Evolutionary conservation across 2,329 filamentous ascomycete genomes (phyloP), one percentile per base, ranked within the genome.

Genomic region (Mycosphaerella sp.): DNA sequence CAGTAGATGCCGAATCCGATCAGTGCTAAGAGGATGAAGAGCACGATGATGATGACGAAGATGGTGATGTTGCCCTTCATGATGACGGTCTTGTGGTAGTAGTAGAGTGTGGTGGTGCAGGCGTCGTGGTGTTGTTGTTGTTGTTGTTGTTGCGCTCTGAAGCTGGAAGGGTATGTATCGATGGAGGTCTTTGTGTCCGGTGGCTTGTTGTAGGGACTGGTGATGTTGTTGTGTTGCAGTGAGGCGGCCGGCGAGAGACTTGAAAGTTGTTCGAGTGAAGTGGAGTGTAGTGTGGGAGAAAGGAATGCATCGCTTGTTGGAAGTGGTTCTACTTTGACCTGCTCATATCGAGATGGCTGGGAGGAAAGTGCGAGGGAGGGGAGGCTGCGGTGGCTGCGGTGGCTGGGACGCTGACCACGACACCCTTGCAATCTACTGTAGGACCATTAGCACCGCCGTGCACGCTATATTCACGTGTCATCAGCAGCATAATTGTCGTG

Each of bases 41-140:
- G 75, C 66, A 78, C 72, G 62, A 78, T 71, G 66, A 78, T 73
- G 67, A 78, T 78, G 63, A 76, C 68, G 67, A 75, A 75, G 69
- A 78, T 76, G 69, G 76, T 74, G 59, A 78, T 69, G 68, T 78
- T 78, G 68, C 74, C 74, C 67, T 76, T 69, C 75, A 78, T 78
- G 44, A 48, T 73, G 59, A 56, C 12, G 29, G 42, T 44, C 17
- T 44, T 23, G 42, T 26, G 21, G 21, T 21, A 3, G 21, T 21
- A 21, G 21, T 21, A 4, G 21, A 9, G 6, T 3, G 21, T 44
- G 21, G 40, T 14, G 7, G 17, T 23, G 4, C 14, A 11, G 21
- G 26, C 14, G 17, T 23, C 14, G 14, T 17, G 14, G 14, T 17
- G 14, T 17, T 17, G 14, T 17, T 17, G 14, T 17, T 17, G 14